Base-by-base conservation (phyloP, 768 basidiomycete species). In the Rhodotorula sphaerocarpa region DNA sequence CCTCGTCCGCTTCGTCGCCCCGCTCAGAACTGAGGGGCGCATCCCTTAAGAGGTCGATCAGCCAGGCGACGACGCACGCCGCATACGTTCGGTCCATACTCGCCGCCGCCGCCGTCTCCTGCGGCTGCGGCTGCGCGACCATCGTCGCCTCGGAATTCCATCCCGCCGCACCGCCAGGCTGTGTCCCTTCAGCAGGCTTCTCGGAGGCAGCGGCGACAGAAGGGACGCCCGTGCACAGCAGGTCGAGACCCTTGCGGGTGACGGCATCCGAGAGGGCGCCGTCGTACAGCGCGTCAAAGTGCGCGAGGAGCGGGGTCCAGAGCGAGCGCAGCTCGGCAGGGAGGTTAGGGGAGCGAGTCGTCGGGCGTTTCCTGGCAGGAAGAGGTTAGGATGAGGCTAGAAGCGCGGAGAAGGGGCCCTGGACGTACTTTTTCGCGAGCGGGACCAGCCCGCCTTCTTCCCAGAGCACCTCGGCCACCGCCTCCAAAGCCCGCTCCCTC, bases 401-500 rank as follows among this genome's bases (percentile, higher is more conserved):
- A 44, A 42, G 59, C 46, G 46, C 47, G 56, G 23, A 48, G 25
- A 23, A 25, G 18, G 7, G 25, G 16, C 16, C n/a, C n/a, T n/a
- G n/a, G 25, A 70, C 81, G 66, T 66, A 92, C 93, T 84, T 90
- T 76, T 84, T 87, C 2, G 89, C 86, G 3, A 86, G 68, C 12
- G 93, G 91, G 6, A 96, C 85, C 12, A 96, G 77, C 15, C 79
- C 82, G 15, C 90, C 90, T 63, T 80, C 82, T 59, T 50, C 28
- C 34, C 83, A 69, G 18, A 97, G 76, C 1, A 75, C 80, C 50
- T 85, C 82, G 57, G 83, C 84, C 3, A 97, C 75, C 41, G 76
- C 75, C 56, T 87, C 85, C 46, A 88, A 71, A 11, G 85, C 86
- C 81, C 83, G 85, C 51, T 74, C 75, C 72, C 88, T 86, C 70